Percentiles rank a stretch among this genome's conserved stretches.
These are phyloP conservation scores for Leishmania arabica DNA, from an alignment of 208 protist genomes.

Conservation along the genomic window DNA sequence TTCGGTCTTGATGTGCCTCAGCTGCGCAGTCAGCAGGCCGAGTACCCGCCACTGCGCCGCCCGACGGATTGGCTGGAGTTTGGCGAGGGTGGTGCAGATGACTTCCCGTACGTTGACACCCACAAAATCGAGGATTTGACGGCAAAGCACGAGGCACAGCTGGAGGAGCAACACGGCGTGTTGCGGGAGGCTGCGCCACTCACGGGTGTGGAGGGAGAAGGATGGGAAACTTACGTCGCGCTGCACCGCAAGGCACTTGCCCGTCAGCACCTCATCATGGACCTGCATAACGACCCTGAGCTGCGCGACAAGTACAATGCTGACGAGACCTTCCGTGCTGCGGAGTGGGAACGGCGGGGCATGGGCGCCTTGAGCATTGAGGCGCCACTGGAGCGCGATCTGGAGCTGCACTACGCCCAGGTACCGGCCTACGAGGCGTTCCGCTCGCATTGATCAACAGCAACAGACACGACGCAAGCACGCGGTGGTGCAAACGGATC, in stretches of 20 bases:
- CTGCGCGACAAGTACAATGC: constrained; percentile 56
- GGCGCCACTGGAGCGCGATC: constrained; percentile 31
- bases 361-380: constrained; percentile 64
- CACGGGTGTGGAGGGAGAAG: constrained; percentile 86
- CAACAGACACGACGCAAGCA: neutral
- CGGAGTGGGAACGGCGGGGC: constrained; percentile 63
- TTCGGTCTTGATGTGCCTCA: constrained; percentile 89
- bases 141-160: constrained; percentile 23
- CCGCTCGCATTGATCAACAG: constrained; percentile 36
- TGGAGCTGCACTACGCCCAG: constrained; percentile 74
- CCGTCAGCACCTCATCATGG: constrained; percentile 81
- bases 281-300: constrained; percentile 69
- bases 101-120: constrained; percentile 73
- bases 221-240: constrained; percentile 81
- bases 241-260: constrained; percentile 81
- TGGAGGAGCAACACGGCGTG: constrained; percentile 64
- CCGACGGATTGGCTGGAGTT: constrained; percentile 62
- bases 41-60: constrained; percentile 70
- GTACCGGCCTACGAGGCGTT: constrained; percentile 82
- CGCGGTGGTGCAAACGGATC: neutral
- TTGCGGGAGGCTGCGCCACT: constrained; percentile 69
- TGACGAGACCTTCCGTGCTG: constrained; percentile 50
- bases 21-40: constrained; percentile 66
- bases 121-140: constrained; percentile 70
- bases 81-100: constrained; percentile 7